Conservation (phyloP, 1,284 basidiomycete species). For the Jaminaea rosea region DNA sequence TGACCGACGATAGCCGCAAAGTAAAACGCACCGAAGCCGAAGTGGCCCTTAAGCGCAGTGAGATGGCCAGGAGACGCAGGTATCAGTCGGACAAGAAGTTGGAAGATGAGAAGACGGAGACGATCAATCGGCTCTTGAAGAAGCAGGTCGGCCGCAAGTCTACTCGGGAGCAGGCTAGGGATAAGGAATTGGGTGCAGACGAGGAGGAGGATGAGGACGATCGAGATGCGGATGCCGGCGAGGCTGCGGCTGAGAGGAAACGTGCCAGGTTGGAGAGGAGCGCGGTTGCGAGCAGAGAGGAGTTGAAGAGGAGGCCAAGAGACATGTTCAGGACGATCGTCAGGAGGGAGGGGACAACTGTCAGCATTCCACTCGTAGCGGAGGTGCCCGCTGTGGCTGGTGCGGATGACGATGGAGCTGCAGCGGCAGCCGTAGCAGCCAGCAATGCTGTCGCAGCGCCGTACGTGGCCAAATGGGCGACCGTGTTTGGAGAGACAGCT, state of each 20-base stretch:
- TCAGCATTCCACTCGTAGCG: neutral
- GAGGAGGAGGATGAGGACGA: slow-evolving; percentile 5
- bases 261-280: neutral
- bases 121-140: slow-evolving; percentile 80
- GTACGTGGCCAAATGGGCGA: neutral
- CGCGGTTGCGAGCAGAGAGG: neutral
- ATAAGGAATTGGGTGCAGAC: neutral
- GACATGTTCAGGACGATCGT: neutral
- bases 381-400: neutral
- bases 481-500: too few relatives aligned
- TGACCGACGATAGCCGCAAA: slow-evolving; percentile 53
- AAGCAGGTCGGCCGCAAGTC: slow-evolving; percentile 51
- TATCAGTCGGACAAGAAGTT: slow-evolving; percentile 80
- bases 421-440: too few relatives aligned
- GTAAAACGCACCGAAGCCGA: slow-evolving; percentile 72
- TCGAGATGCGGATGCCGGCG: slow-evolving; percentile 2
- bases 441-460: too few relatives aligned
- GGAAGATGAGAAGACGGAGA: slow-evolving; percentile 80
- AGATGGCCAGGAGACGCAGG: slow-evolving; percentile 73
- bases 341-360: neutral
- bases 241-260: neutral
- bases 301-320: neutral
- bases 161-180: slow-evolving; percentile 12
- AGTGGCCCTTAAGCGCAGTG: slow-evolving; percentile 68
- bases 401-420: too few relatives aligned